These are phyloP conservation scores for Xylariaceae sp. DNA, from an alignment of 2,329 filamentous ascomycete genomes.

Conservation along the genomic window DNA sequence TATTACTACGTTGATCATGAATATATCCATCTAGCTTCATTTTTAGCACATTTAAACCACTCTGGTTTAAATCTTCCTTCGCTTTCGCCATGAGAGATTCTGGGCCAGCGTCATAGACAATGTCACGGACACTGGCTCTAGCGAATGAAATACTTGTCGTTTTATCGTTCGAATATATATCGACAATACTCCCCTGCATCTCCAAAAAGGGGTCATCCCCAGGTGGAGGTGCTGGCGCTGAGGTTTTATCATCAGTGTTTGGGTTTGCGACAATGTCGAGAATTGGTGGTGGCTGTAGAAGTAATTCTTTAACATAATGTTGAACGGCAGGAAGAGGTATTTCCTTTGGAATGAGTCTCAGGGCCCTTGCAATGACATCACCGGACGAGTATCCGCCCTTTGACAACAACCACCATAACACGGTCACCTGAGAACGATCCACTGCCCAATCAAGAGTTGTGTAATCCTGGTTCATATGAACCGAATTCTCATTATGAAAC, in stretches of 20 bases:
- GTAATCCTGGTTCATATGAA: background rate
- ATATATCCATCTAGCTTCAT: too few species aligned
- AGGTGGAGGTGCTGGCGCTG: too few species aligned
- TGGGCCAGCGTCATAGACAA: background rate
- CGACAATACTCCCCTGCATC: background rate
- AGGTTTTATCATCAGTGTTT: too few species aligned
- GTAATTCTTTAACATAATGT: background rate
- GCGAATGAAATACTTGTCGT: background rate
- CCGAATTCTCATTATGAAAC: background rate
- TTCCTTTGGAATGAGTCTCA: background rate
- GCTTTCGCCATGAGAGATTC: background rate
- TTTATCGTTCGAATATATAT: background rate
- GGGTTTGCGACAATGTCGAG: background rate
- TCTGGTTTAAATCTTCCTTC: background rate
- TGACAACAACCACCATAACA: background rate
- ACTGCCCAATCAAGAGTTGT: background rate
- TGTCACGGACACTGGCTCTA: background rate
- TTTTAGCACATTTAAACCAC: background rate
- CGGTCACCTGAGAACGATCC: background rate
- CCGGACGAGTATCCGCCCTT: background rate
- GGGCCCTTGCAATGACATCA: background rate
- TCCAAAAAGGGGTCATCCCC: background rate
- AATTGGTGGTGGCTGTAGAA: background rate
- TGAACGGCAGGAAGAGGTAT: background rate
- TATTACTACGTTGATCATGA: too few species aligned